Evolutionary conservation across 371 early-diverging fungal species (phyloP).

Genomic region (Rhizopus delemar): DNA sequence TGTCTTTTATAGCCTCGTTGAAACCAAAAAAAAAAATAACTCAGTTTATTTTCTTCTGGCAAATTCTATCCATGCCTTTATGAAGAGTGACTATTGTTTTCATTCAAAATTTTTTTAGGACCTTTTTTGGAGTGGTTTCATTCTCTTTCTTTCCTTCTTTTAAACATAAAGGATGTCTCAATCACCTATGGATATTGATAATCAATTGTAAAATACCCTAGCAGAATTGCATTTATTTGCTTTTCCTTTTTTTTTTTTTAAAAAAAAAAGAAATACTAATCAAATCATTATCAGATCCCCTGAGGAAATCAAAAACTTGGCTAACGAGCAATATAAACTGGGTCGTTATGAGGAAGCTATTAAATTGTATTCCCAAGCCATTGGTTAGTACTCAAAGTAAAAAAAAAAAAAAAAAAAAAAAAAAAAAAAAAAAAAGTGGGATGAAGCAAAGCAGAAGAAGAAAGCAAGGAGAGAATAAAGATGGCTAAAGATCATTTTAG

Average conservation of each 20-base stretch:
- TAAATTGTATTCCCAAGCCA: constrained; percentile 60
- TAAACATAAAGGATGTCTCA: neutral
- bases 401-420: neutral
- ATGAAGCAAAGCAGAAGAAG: too few relatives aligned
- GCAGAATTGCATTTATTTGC: neutral
- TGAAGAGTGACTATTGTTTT: constrained; percentile 5
- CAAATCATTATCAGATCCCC: constrained; percentile 27
- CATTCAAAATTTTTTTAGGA: constrained; percentile 1
- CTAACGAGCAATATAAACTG: constrained; percentile 60
- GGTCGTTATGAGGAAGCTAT: constrained; percentile 65
- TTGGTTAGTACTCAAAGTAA: constrained; percentile 43
- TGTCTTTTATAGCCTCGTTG: too few relatives aligned
- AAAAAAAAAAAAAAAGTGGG: neutral
- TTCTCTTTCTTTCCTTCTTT: neutral
- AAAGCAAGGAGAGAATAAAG: neutral
- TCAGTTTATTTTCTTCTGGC: neutral
- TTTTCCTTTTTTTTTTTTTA: neutral
- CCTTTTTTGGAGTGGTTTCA: neutral
- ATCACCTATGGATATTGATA: neutral
- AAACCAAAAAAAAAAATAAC: neutral
- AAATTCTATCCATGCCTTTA: constrained; percentile 1
- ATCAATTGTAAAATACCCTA: neutral
- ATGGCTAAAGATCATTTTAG: constrained; percentile 17
- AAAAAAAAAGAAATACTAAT: neutral
- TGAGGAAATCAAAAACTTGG: constrained; percentile 62